These are phyloP conservation scores for Amanita polypyramis DNA, from an alignment of 768 basidiomycete genomes.

Conservation along the genomic window DNA sequence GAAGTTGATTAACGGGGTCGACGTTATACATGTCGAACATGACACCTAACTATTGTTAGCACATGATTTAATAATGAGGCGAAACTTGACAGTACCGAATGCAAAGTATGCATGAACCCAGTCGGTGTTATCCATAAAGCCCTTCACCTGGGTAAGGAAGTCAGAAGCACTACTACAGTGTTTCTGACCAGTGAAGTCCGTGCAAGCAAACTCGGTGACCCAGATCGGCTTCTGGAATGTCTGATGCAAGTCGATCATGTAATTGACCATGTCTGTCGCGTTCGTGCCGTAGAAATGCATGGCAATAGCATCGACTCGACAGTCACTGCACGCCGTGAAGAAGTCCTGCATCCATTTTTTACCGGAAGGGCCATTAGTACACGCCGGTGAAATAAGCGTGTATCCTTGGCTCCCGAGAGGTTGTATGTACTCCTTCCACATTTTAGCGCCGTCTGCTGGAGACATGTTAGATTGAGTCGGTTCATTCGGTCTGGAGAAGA, in stretches of 20 bases:
- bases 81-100: slow-evolving; percentile 42
- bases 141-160: slow-evolving; percentile 36
- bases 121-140: slow-evolving; percentile 33
- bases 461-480: slow-evolving; percentile 48
- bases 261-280: slow-evolving; percentile 37
- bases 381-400: slow-evolving; percentile 52
- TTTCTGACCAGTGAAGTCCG: slow-evolving; percentile 43
- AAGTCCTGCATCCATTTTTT: slow-evolving; percentile 57
- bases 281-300: slow-evolving; percentile 62
- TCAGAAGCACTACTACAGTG: slow-evolving; percentile 34
- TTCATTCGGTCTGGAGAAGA: slow-evolving; percentile 52
- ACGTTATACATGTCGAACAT: slow-evolving; percentile 50
- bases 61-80: neutral
- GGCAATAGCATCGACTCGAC: slow-evolving; percentile 39
- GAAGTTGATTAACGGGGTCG: slow-evolving; percentile 41
- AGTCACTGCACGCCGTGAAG: slow-evolving; percentile 38
- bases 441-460: slow-evolving; percentile 32
- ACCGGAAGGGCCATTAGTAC: slow-evolving; percentile 50
- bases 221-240: slow-evolving; percentile 36
- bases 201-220: slow-evolving; percentile 66
- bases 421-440: slow-evolving; percentile 56
- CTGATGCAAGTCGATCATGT: slow-evolving; percentile 35
- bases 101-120: slow-evolving; percentile 35
- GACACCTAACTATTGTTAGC: slow-evolving; percentile 26
- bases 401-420: slow-evolving; percentile 50